Evolutionary conservation across 306 rosid species (phyloP), one percentile per base, ranked within the genome.

Genomic region (Delonix regia): DNA sequence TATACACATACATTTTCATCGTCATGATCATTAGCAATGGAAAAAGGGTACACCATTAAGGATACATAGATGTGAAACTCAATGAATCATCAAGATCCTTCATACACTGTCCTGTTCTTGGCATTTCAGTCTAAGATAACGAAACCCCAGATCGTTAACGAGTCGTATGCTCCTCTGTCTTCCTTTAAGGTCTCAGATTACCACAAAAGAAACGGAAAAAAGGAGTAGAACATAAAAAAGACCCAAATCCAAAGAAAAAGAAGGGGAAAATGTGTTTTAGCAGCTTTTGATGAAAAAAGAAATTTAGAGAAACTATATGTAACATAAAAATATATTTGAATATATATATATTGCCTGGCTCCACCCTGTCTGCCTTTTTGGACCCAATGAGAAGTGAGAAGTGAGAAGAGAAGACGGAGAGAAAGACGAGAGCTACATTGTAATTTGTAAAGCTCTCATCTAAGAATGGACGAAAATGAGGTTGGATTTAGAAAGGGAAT

Each of bases 341-440:
- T 9, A 16, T 9, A 65, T 38, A 65, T 65, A 64, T 36, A 39
- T 68, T 90, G 94, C 94, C 92, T 90, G 94, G 94, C 94, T 88
- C 87, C 85, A 75, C 74, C 85, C 88, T 90, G 94, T 88, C 84
- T 90, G 94, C 92, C 92, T 78, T 89, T 80, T 38, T 60, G 88
- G 86, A 78, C 81, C 79, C 93, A 85, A 75, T 25, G 53, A 67
- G 85, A 83, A 75, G 84, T 25, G 53, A 67, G 85, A 83, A 75
- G 84, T 73, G 89, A 74, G 61, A 59, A 68, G 63, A 38, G 44
- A 33, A 60, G 21, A 60, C 21, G 15, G 73, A 71, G 82, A 91
- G 86, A 89, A 70, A 80, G 74, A 78, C 80, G 49, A 72, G 81
- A 78, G 91, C 92, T 85, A 83, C 98, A 90, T 88, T 94, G 89